These are phyloP conservation scores for Aegilops sharonensis DNA, from an alignment of 176 grass and related monocot species.

Conservation along the genomic window DNA sequence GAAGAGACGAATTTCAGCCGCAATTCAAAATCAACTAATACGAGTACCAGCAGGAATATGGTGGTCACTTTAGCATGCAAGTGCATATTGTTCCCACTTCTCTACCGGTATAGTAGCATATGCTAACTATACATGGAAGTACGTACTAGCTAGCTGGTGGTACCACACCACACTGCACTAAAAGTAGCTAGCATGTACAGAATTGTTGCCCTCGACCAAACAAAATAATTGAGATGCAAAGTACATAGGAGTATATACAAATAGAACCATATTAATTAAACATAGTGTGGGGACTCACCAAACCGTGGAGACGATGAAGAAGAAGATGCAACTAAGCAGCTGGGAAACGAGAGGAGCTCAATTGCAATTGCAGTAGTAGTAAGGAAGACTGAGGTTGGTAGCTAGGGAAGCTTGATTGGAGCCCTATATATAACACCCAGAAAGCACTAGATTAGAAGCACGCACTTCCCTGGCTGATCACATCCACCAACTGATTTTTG, in stretches of 20 bases:
- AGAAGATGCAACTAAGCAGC: not conserved
- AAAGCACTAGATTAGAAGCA: conserved; percentile 28
- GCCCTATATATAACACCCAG: conserved; percentile 35
- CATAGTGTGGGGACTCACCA: conserved; percentile 11
- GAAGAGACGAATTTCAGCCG: too few species aligned
- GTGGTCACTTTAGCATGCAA: not conserved
- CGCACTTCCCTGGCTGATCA: not conserved
- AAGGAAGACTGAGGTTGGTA: conserved; percentile 8
- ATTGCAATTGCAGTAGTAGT: not conserved
- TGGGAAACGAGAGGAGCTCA: not conserved
- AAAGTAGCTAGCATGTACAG: too few species aligned
- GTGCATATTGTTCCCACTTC: too few species aligned
- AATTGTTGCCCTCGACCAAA: not conserved
- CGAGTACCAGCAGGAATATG: not conserved
- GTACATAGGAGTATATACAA: not conserved
- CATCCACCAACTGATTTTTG: not conserved
- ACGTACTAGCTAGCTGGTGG: too few species aligned
- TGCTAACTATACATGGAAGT: too few species aligned
- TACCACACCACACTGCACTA: too few species aligned
- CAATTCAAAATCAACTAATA: too few species aligned
- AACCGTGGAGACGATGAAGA: not conserved
- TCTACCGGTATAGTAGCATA: too few species aligned
- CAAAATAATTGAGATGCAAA: not conserved
- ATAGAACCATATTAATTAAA: not conserved
- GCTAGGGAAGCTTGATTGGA: conserved; percentile 11